Evolutionary conservation across 202 grass and related monocot species (phyloP), one percentile per base, ranked within the genome.

Genomic region (Panicum virgatum): DNA sequence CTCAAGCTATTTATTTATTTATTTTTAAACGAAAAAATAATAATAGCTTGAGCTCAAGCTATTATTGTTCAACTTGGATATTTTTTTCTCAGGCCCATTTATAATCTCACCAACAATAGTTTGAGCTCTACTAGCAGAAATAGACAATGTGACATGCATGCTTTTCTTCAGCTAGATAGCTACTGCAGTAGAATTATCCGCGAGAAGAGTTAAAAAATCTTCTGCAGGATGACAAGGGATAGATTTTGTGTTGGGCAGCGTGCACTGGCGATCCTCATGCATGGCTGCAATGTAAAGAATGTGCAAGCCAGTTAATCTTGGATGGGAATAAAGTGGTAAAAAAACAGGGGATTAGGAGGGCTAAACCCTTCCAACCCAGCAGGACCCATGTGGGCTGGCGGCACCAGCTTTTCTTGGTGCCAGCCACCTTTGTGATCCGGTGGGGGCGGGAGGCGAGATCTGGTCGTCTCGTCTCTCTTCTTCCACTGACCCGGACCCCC

Each of bases 371-470:
- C 70, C 86, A 80, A 79, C 75, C 83, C 53, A 81, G 36, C 80
- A 84, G 12, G 58, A 22, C 40, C 86, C 90, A 90, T 79, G 87
- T 87, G 90, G 87, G 62, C 12, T 52, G 51, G 51, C 66, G 4
- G 39, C 66, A 26, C 9, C 76, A 82, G 76, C 90, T 87, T 92
- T 87, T 87, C 75, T 52, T 29, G 69, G 12, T 68, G 84, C 60
- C 48, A 75, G 51, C 77, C 22, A 86, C 69, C 84, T 66, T 75
- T 78, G 78, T 22, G 72, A 78, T 66, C 82, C 12, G 47, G 65
- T 23, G 56, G 64, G 47, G 51, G 69, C 61, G 11, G 36, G 62
- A 47, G 27, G 16, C 69, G 23, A 85, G 82, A 89, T 85, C 82
- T 40, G 82, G 37, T 68, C 75, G 30, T 51, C 43, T 58, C 54